Evolutionary conservation across 495 filamentous ascomycete species (phyloP), one percentile per base, ranked within the genome.

Genomic region (Cairneyella variabilis): DNA sequence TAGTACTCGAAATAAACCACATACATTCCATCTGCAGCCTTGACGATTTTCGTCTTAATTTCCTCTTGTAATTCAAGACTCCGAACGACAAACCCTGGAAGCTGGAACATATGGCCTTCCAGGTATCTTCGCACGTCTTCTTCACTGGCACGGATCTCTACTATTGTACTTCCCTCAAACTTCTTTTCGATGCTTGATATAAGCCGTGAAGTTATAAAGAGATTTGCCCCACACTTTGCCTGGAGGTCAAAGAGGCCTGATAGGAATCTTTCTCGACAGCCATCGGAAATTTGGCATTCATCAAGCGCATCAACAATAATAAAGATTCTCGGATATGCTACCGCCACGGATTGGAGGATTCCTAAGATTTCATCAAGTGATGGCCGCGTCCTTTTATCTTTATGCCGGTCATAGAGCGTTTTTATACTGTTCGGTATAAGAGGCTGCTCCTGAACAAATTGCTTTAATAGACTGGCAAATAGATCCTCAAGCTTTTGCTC

Each of bases 271-370:
- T 60, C 51, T 38, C 63, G 57, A 53, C 64, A 59, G 25, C 60
- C 66, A 54, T 69, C 57, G 26, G 62, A 30, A 18, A 41, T 50
- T 36, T 44, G 39, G 42, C 65, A 70, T 59, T 76, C 72, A 55
- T 76, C 72, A 5, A 76, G 56, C n/a, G 71, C 73, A 44, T 77
- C 74, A 12, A 77, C 48, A 9, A 79, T 48, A 27, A 78, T 61
- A 52, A 69, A 72, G 6, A 64, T 49, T 26, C 39, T 61, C 18
- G 62, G 59, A 42, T 63, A 69, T 7, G 26, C 41, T 0, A 45
- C 27, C 23, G 49, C 55, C 9, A 68, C 52, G 8, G 56, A 51
- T 7, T 65, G 53, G 3, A 76, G 60, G 42, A 57, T 51, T 47
- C 32, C 53, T 3, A 56, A 63, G 12, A 70, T 30, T 46, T 72